Conservation (phyloP, 73 alveolate genomes). For the Tetrahymena borealis region DNA sequence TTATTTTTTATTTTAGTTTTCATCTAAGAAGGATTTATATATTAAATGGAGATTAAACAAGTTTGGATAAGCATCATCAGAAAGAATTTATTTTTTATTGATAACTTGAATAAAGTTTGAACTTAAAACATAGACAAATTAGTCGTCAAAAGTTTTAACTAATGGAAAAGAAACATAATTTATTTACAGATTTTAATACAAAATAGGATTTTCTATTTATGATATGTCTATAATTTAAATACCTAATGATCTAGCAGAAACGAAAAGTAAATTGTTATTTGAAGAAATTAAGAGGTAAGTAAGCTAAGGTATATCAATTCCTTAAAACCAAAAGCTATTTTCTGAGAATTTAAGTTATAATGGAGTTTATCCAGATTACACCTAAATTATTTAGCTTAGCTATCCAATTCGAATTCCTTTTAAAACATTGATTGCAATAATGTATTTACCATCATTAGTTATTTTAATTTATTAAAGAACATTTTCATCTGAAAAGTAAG, state of each 20-base stretch:
- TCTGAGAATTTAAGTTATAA: neutral
- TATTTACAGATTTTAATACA: neutral
- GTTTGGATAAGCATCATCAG: neutral
- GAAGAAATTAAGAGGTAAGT: neutral
- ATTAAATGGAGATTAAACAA: neutral
- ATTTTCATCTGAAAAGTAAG: neutral
- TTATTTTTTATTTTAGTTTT: neutral
- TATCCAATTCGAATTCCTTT: neutral
- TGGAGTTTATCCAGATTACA: neutral
- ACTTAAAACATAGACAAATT: neutral
- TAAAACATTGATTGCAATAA: neutral
- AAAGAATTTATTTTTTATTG: neutral
- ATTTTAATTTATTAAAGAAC: neutral
- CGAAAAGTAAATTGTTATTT: neutral
- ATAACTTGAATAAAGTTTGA: neutral
- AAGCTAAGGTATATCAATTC: neutral
- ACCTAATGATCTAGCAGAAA: neutral
- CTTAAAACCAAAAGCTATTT: neutral
- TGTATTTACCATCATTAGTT: neutral
- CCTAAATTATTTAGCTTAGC: neutral
- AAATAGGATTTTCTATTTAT: neutral
- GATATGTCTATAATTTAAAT: neutral
- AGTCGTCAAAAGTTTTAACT: neutral
- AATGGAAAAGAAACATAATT: neutral
- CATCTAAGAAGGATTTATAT: neutral